Percentiles rank a stretch among this genome's conserved stretches.
Evolutionary conservation across 495 filamentous ascomycete species (phyloP).

Genomic region (Xylaria sp.): DNA sequence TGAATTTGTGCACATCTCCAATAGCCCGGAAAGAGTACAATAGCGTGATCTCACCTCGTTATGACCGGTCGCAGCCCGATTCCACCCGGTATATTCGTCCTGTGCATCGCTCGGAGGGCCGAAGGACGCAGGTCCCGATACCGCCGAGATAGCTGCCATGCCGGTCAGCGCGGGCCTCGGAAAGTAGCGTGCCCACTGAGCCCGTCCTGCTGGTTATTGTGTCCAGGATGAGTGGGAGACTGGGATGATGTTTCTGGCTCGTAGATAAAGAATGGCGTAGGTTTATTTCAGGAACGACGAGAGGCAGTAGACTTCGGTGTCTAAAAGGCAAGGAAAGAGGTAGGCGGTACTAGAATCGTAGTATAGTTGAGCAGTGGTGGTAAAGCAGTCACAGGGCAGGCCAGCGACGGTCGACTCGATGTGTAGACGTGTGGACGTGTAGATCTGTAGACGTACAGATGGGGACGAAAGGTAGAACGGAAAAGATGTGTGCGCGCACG

Average conservation of each 20-base stretch:
- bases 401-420: background rate
- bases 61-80: constrained; percentile 49
- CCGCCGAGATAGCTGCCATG: constrained; percentile 61
- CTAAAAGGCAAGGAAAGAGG: background rate
- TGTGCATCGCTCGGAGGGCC: constrained; percentile 61
- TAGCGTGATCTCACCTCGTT: constrained; percentile 44
- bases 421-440: background rate
- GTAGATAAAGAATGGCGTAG: background rate
- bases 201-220: constrained; percentile 7
- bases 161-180: constrained; percentile 35
- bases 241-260: background rate
- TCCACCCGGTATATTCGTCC: constrained; percentile 58
- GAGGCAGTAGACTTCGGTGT: background rate
- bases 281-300: background rate
- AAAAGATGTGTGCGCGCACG: constrained; percentile 3
- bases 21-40: background rate
- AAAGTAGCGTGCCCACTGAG: constrained; percentile 22
- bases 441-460: background rate
- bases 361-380: background rate
- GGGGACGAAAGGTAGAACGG: background rate
- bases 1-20: background rate
- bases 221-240: constrained; percentile 13
- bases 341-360: background rate
- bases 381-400: constrained; percentile 12
- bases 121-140: constrained; percentile 55